Evolutionary conservation across 805 yeast species (phyloP).

Genomic region (Blastobotrys chiropterorum): DNA sequence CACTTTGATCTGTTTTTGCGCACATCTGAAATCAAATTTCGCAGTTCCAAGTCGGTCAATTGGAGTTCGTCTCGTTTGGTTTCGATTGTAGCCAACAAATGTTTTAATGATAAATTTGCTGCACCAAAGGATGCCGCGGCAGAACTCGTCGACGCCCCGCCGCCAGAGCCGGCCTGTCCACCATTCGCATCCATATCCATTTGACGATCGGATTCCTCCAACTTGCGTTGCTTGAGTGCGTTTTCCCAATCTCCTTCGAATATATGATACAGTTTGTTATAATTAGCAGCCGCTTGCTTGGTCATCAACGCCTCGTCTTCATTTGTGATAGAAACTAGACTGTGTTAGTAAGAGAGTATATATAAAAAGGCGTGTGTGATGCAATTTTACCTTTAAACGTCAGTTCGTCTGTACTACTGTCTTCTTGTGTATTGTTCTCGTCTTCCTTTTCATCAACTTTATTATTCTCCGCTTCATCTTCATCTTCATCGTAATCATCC

Average conservation of each 20-base stretch:
- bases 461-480: conserved; percentile 20
- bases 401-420: not conserved
- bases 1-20: conserved; percentile 93
- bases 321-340: conserved; percentile 24
- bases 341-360: not conserved
- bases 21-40: conserved; percentile 83
- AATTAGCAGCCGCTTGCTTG: conserved; percentile 17
- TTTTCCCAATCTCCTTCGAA: conserved; percentile 70
- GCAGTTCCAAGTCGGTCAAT: conserved; percentile 74
- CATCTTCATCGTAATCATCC: conserved; percentile 36
- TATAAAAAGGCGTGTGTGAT: not conserved
- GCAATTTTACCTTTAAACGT: conserved; percentile 2
- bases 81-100: conserved; percentile 72
- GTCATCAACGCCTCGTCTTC: conserved; percentile 14
- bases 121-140: conserved; percentile 54
- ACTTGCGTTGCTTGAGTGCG: conserved; percentile 61
- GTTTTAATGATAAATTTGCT: conserved; percentile 70
- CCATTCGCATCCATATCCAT: conserved; percentile 29
- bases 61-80: conserved; percentile 64
- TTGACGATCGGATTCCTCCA: conserved; percentile 75
- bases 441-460: conserved; percentile 27
- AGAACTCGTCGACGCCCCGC: conserved; percentile 6
- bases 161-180: not conserved
- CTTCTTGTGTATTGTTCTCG: conserved; percentile 2
- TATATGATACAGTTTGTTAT: conserved; percentile 57